Conservation (phyloP, 148 eudicot species). For the Silene latifolia region DNA sequence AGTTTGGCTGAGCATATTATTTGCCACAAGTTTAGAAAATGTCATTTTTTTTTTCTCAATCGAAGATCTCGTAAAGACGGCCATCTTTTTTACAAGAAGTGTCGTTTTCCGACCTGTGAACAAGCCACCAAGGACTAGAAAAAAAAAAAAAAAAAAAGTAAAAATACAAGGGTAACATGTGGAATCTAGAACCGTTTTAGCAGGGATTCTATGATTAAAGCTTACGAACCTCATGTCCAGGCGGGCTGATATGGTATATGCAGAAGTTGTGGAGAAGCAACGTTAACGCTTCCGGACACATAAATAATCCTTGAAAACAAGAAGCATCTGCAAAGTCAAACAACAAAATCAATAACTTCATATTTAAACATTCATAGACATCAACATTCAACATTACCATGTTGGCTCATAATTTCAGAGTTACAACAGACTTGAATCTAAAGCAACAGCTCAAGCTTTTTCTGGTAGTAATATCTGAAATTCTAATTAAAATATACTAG, state of each 20-base stretch:
- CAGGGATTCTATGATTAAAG: no score
- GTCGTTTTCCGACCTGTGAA: no score
- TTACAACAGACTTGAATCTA: neutral
- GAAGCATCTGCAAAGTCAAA: slow-evolving; percentile 66
- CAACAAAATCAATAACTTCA: neutral
- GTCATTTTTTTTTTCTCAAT: no score
- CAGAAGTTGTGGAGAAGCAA: slow-evolving; percentile 91
- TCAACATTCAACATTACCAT: slow-evolving; percentile 1
- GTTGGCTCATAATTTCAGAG: neutral
- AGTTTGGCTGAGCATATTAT: no score
- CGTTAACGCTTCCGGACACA: slow-evolving; percentile 85
- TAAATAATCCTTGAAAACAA: slow-evolving; percentile 87
- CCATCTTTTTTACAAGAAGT: no score
- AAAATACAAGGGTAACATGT: no score
- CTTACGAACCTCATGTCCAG: slow-evolving; percentile 92
- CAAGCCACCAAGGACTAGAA: no score
- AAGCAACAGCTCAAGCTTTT: slow-evolving; percentile 2
- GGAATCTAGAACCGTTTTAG: no score
- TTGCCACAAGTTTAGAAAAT: no score
- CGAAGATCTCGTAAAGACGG: no score
- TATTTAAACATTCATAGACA: neutral
- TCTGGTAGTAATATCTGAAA: neutral
- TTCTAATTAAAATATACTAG: slow-evolving; percentile 1
- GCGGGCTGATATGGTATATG: slow-evolving; percentile 90
- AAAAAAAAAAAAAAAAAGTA: no score